Evolutionary conservation across 768 basidiomycete species (phyloP), one percentile per base, ranked within the genome.

Genomic region (Tremella mesenterica): DNA sequence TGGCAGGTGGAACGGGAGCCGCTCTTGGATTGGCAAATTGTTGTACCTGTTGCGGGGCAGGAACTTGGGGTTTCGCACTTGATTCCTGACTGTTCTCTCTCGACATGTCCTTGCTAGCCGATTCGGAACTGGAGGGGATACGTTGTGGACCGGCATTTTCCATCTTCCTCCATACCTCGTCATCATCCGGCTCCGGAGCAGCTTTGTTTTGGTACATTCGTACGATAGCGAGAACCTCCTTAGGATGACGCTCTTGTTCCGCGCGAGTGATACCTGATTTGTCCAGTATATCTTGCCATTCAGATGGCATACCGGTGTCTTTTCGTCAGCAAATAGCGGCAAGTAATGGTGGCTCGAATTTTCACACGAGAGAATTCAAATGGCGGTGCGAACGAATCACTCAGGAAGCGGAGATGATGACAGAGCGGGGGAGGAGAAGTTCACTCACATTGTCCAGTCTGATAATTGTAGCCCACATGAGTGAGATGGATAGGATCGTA

Each of bases 401-500:
- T n/a, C n/a, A n/a, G n/a, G n/a, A n/a, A n/a, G n/a, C n/a, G n/a
- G 18, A 7, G 25, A 20, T 5, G 12, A 27, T 0, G 4, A 13
- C 5, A 45, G 29, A 36, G 47, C 23, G 29, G 13, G n/a, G 26
- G 47, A 18, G 9, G 21, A 20, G 12, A 27, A 23, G 2, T 26
- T 10, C 20, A 65, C 72, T 60, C 48, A 74, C 75, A 97, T 75
- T 99, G 93, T 54, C 95, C 95, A 0, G 93, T 97, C 52, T 89
- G 93, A 5, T 88, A 88, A 74, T 99, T 96, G 82, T 96, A 97
- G 55, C 93, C 93, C 70, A 99, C 95, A 71, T 99, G 95, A 2
- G 95, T 97, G 67, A 99, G 85, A 77, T 97, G 93, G 33, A 97
- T 93, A 28, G 95, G 95, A 75, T 99, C 95, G 72, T 93, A 97